These are phyloP conservation scores for Aphanomyces cochlioides DNA, from an alignment of 352 stramenopile species.

Conservation along the genomic window DNA sequence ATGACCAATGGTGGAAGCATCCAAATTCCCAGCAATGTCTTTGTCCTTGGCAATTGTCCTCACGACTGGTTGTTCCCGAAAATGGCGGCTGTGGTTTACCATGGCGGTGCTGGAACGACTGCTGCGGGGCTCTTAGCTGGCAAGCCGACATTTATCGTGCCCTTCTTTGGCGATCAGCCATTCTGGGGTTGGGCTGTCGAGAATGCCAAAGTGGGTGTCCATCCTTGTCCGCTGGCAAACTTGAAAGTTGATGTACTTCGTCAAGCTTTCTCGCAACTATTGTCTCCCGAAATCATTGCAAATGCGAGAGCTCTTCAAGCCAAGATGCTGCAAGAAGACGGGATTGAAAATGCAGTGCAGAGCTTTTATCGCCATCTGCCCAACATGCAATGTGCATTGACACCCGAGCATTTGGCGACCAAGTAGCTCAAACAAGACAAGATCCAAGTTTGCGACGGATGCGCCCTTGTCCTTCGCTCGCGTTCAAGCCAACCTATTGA, in stretches of 20 bases:
- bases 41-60: slow-evolving; percentile 60
- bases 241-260: slow-evolving; percentile 79
- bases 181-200: slow-evolving; percentile 91
- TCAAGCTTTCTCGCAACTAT: slow-evolving; percentile 66
- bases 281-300: slow-evolving; percentile 45
- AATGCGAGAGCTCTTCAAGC: slow-evolving; percentile 49
- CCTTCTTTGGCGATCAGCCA: slow-evolving; percentile 93
- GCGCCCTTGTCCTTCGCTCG: slow-evolving; percentile 46
- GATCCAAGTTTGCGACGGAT: slow-evolving; percentile 53
- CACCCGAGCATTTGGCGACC: slow-evolving; percentile 45
- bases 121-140: slow-evolving; percentile 85
- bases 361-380: slow-evolving; percentile 86
- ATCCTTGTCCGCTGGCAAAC: slow-evolving; percentile 75
- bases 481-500: slow-evolving; percentile 54
- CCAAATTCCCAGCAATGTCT: slow-evolving; percentile 52
- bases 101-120: slow-evolving; percentile 86
- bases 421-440: slow-evolving; percentile 55
- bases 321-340: slow-evolving; percentile 80
- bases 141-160: slow-evolving; percentile 91
- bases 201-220: slow-evolving; percentile 73
- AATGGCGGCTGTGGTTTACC: slow-evolving; percentile 84
- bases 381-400: slow-evolving; percentile 84
- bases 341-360: slow-evolving; percentile 68
- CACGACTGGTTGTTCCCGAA: slow-evolving; percentile 92
- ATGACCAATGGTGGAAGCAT: slow-evolving; percentile 45